Conservation (phyloP, 2,329 filamentous ascomycete genomes). For the Fusarium nanum region DNA sequence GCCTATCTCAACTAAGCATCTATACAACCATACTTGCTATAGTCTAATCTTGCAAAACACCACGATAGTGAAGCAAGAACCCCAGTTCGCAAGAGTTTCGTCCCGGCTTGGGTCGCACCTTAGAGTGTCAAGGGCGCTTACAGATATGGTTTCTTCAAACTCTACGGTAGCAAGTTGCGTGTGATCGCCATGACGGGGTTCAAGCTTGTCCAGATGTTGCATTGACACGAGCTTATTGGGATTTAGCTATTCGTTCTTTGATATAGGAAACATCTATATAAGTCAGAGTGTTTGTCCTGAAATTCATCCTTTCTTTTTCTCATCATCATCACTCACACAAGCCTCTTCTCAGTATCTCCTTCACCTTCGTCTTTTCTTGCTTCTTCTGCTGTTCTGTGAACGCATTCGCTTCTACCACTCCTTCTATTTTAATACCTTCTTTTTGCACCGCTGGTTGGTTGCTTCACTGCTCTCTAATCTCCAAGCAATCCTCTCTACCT, state of each 20-base stretch:
- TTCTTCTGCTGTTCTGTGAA: conserved; percentile 47
- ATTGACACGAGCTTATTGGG: conserved; percentile 34
- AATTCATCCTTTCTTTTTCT: conserved; percentile 18
- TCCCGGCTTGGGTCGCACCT: conserved; percentile 5
- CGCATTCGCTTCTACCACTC: conserved; percentile 45
- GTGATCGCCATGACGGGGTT: conserved; percentile 27
- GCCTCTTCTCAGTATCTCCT: conserved; percentile 20
- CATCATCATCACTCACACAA: conserved; percentile 30
- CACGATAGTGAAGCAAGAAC: conserved; percentile 5
- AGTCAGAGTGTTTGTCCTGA: conserved; percentile 27
- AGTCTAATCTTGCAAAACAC: conserved; percentile 6
- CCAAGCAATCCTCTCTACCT: conserved; percentile 7
- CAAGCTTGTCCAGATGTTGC: conserved; percentile 8
- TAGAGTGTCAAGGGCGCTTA: conserved; percentile 19
- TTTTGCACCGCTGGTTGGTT: conserved; percentile 42
- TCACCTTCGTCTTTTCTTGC: conserved; percentile 24
- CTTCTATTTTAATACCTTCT: conserved; percentile 30
- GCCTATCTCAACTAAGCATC: conserved; percentile 3
- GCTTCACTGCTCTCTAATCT: conserved; percentile 20
- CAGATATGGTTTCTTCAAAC: conserved; percentile 13
- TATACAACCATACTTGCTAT: background rate
- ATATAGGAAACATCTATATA: conserved; percentile 39
- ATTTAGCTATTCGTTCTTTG: conserved; percentile 25
- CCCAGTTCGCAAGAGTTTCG: conserved; percentile 7
- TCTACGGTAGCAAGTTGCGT: conserved; percentile 27